A percentile compares a stretch with the other conserved stretches of the same genome.
Conservation (phyloP, 1,139 yeast genomes). For the Suhomyces yuchorum region DNA sequence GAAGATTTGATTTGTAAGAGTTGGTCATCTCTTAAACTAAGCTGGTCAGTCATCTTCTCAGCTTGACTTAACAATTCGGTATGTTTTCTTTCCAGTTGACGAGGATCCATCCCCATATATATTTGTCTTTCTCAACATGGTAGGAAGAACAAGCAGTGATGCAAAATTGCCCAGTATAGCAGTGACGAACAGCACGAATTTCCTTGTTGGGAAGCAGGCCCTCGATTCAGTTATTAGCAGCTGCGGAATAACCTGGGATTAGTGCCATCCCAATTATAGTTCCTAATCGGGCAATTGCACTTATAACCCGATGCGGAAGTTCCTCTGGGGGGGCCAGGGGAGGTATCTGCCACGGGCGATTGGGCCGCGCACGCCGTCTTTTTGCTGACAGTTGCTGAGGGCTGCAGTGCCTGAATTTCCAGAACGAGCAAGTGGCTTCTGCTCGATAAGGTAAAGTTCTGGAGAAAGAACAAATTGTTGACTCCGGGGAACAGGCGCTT, state of each 20-base stretch:
- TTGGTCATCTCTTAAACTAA: constrained; percentile 15
- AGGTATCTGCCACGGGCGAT: not conserved
- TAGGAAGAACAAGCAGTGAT: not conserved
- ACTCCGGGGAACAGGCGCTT: not conserved
- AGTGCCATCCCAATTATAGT: constrained; percentile 10
- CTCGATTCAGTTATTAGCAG: constrained; percentile 5
- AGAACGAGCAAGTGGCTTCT: constrained; percentile 1
- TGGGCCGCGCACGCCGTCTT: not conserved
- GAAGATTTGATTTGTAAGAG: constrained; percentile 28
- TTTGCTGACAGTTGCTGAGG: not conserved
- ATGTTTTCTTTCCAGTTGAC: constrained; percentile 9
- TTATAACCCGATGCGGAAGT: constrained; percentile 14
- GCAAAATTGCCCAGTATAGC: constrained; percentile 13
- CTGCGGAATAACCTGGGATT: not conserved
- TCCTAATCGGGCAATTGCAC: constrained; percentile 20
- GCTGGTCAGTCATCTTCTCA: constrained; percentile 11
- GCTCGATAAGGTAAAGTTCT: not conserved
- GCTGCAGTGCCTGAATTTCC: constrained; percentile 8
- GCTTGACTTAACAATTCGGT: constrained; percentile 2
- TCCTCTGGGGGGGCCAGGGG: not conserved
- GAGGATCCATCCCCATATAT: constrained; percentile 8
- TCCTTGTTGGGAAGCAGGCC: constrained; percentile 12
- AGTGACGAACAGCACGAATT: constrained; percentile 6
- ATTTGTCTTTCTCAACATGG: not conserved
- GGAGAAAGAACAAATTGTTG: not conserved